Evolutionary conservation across 2,329 filamentous ascomycete genomes (phyloP).

Genomic region (Trichoderma afroharzianum): DNA sequence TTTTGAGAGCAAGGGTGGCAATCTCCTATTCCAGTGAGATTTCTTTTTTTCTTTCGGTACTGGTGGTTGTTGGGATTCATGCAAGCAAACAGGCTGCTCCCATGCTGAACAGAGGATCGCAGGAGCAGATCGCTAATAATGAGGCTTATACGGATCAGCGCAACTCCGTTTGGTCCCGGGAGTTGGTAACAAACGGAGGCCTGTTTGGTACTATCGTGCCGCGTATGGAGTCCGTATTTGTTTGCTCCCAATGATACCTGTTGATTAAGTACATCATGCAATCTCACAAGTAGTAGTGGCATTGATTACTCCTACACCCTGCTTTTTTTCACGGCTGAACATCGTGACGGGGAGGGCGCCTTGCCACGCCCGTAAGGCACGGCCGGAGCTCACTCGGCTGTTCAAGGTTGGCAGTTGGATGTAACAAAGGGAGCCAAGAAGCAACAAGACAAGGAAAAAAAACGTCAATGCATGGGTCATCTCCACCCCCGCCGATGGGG

Average conservation of each 20-base stretch:
- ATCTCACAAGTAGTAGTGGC: not conserved
- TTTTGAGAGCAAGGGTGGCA: not conserved
- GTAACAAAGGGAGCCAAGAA: not conserved
- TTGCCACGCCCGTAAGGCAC: conserved; percentile 7
- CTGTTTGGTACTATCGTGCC: not conserved
- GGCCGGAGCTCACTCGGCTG: conserved; percentile 8
- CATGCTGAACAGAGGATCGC: not conserved
- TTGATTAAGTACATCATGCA: not conserved
- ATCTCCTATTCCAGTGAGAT: not conserved
- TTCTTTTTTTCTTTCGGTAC: not conserved
- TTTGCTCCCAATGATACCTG: not conserved
- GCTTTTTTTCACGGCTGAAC: not conserved
- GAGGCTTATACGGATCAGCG: conserved; percentile 8
- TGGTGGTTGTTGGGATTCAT: not conserved
- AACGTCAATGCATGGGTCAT: not conserved
- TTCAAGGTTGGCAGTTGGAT: not conserved
- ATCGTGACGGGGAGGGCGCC: not conserved
- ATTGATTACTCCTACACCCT: not conserved
- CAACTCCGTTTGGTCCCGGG: not conserved
- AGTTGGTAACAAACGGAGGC: conserved; percentile 2
- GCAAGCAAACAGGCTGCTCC: not conserved
- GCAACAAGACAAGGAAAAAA: not conserved
- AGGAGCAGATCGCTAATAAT: not conserved
- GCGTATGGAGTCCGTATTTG: not conserved
- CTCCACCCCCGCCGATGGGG: conserved; percentile 13